phyloP scores from a whole-genome alignment of 208 protist species.

The Trypanosoma mega region DNA sequence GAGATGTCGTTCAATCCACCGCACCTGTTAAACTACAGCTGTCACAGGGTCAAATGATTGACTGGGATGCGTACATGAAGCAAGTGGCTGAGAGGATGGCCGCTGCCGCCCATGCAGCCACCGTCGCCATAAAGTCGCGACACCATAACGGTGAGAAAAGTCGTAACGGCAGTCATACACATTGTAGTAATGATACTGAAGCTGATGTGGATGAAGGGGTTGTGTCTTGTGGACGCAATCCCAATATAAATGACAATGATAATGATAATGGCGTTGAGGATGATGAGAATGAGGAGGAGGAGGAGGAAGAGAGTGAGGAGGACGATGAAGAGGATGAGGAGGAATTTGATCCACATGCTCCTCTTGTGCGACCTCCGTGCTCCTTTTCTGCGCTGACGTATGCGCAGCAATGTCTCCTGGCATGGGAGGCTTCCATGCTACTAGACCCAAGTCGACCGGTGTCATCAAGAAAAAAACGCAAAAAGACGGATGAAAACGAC shows the following conservation, averaged over 20 bases:
- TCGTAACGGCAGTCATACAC: background rate
- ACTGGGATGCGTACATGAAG: too few relatives aligned
- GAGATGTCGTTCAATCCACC: too few relatives aligned
- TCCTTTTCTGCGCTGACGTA: constrained; percentile 48
- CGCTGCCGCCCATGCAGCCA: background rate
- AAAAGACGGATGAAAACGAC: background rate
- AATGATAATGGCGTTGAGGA: background rate
- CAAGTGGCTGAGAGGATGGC: too few relatives aligned
- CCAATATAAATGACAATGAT: background rate
- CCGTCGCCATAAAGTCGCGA: background rate
- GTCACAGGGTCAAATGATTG: too few relatives aligned
- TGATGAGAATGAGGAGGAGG: constrained; percentile 1
- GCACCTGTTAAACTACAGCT: too few relatives aligned
- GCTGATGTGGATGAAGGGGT: background rate
- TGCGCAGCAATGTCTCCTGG: constrained; percentile 71
- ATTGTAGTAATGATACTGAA: background rate
- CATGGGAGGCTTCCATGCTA: constrained; percentile 58
- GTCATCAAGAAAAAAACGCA: background rate
- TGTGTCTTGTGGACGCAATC: too few relatives aligned
- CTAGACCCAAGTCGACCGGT: constrained; percentile 22
- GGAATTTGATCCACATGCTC: background rate
- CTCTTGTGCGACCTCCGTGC: background rate
- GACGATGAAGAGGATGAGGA: background rate
- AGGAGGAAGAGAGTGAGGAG: background rate
- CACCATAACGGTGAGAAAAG: background rate